Evolutionary conservation across 225 moss, liverwort and hornwort genomes (phyloP).

Genomic region (Bryoerythrophyllum caledonicum): DNA sequence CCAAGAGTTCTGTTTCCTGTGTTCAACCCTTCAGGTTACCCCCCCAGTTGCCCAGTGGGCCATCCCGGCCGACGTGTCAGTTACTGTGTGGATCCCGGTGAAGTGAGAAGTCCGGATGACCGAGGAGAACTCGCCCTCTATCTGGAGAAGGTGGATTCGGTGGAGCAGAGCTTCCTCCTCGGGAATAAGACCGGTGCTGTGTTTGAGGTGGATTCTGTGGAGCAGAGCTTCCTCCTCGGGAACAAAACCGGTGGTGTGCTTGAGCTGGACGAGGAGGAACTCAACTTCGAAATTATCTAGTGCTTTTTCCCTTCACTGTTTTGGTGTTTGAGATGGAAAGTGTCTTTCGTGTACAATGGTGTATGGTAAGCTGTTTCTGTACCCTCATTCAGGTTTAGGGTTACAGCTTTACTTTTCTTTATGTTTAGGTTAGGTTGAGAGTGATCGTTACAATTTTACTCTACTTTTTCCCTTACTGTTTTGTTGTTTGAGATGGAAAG

Average conservation of each 20-base stretch:
- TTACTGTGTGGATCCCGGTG: conserved; percentile 9
- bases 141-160: not conserved
- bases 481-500: too few relatives aligned
- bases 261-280: not conserved
- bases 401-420: too few relatives aligned
- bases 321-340: too few relatives aligned
- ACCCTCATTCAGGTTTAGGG: too few relatives aligned
- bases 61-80: not conserved
- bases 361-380: too few relatives aligned
- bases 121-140: not conserved
- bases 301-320: too few relatives aligned
- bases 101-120: not conserved
- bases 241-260: not conserved
- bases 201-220: not conserved
- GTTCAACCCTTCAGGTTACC: conserved; percentile 7
- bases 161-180: not conserved
- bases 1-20: conserved; percentile 13
- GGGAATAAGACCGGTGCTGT: not conserved
- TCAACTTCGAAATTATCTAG: too few relatives aligned
- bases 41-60: not conserved
- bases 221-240: not conserved
- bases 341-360: too few relatives aligned
- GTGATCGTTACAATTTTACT: too few relatives aligned
- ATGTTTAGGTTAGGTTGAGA: too few relatives aligned
- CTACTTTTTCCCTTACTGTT: too few relatives aligned